Conservation (phyloP, 129 eudicot genomes). For the Apium graveolens region DNA sequence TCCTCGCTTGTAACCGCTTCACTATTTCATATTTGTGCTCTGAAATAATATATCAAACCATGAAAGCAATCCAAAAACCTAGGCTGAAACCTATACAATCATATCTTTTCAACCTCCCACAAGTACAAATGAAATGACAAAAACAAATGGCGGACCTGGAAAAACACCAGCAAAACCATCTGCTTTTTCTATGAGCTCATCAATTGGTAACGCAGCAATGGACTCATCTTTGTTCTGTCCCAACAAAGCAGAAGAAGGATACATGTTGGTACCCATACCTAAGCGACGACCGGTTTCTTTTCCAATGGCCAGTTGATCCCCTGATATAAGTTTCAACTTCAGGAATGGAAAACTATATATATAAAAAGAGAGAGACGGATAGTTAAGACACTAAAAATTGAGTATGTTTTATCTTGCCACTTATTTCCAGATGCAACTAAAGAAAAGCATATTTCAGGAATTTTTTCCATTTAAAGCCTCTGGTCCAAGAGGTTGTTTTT, state of each 20-base stretch:
- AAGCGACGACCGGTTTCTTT: constrained; percentile 97
- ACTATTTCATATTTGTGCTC: constrained; percentile 71
- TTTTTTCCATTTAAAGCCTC: not conserved
- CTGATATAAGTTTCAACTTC: constrained; percentile 30
- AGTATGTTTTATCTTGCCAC: not conserved
- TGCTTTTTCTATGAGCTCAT: constrained; percentile 94
- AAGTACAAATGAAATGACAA: not conserved
- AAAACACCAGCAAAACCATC: constrained; percentile 99
- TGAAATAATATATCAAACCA: constrained; percentile 16
- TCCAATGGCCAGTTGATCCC: constrained; percentile 97
- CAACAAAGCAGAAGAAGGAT: constrained; percentile 95
- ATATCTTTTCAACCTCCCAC: not conserved
- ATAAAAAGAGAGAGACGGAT: not conserved
- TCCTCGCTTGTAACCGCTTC: constrained; percentile 59
- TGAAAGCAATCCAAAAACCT: not conserved
- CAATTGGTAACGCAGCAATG: constrained; percentile 83
- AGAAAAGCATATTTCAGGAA: not conserved
- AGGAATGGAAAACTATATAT: not conserved
- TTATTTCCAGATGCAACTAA: not conserved
- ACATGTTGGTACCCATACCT: constrained; percentile 99
- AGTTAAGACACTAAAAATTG: not conserved
- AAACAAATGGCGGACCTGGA: constrained; percentile 54
- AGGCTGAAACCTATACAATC: not conserved
- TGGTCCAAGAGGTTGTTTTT: not conserved
- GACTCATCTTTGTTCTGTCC: constrained; percentile 98